These are phyloP conservation scores for Phytophthora syringae DNA, from an alignment of 352 stramenopile species.

Conservation along the genomic window DNA sequence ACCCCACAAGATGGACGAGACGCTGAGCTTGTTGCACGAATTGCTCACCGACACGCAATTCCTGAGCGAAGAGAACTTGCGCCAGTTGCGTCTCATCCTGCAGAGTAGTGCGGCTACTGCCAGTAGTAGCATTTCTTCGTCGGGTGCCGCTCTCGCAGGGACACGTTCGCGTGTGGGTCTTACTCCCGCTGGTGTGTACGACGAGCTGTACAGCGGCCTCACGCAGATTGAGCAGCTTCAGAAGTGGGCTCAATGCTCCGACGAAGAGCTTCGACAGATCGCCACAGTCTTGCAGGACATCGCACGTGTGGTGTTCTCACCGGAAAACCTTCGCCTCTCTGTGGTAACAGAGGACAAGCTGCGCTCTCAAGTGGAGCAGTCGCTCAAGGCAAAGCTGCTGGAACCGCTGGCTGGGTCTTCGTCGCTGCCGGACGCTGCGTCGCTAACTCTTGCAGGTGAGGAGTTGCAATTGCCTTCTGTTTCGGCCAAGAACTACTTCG, in stretches of 20 bases:
- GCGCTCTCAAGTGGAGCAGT: slow-evolving; percentile 52
- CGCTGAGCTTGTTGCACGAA: slow-evolving; percentile 59
- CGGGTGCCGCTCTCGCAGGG: slow-evolving; percentile 62
- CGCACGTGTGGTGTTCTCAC: slow-evolving; percentile 59
- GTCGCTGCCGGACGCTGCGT: slow-evolving; percentile 20
- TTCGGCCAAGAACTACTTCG: slow-evolving; percentile 68
- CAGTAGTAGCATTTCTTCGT: slow-evolving; percentile 76
- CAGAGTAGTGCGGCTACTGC: slow-evolving; percentile 73
- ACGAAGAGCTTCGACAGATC: slow-evolving; percentile 68
- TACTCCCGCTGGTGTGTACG: slow-evolving; percentile 55
- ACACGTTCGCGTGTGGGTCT: slow-evolving; percentile 67
- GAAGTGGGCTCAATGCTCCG: slow-evolving; percentile 68
- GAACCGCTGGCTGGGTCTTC: slow-evolving; percentile 39
- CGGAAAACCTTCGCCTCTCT: slow-evolving; percentile 63
- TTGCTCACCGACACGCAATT: slow-evolving; percentile 84
- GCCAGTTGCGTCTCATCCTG: slow-evolving; percentile 76
- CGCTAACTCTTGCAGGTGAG: slow-evolving; percentile 21
- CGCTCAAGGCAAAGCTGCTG: slow-evolving; percentile 56
- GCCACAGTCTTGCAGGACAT: slow-evolving; percentile 67
- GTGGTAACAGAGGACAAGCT: slow-evolving; percentile 82
- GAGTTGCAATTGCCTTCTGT: slow-evolving; percentile 30
- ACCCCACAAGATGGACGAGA: slow-evolving; percentile 77
- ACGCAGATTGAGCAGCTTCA: slow-evolving; percentile 83
- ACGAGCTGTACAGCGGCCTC: slow-evolving; percentile 76
- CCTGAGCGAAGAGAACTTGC: slow-evolving; percentile 66